Percentiles rank a stretch among this genome's conserved stretches.
phyloP scores from a whole-genome alignment of 1,284 basidiomycete species.

The Leccinum colubrinum region DNA sequence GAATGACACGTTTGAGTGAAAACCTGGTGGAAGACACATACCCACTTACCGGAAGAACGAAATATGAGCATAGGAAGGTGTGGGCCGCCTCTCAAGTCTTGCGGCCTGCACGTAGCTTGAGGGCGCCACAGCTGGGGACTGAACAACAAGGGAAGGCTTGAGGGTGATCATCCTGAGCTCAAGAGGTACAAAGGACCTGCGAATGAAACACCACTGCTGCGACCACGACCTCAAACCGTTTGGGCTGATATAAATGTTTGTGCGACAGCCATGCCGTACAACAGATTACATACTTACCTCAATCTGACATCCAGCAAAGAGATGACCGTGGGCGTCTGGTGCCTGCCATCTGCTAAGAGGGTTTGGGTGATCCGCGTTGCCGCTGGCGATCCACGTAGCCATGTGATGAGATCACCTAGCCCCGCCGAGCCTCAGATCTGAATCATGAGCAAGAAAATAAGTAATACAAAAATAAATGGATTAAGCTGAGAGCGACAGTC shows the following conservation, averaged over 20 bases:
- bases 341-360: constrained; percentile 4
- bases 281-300: constrained; percentile 9
- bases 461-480: neutral
- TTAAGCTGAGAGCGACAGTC: neutral
- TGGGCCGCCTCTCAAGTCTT: constrained; percentile 10
- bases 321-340: constrained; percentile 7
- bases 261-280: constrained; percentile 23
- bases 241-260: constrained; percentile 20
- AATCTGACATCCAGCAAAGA: constrained; percentile 18
- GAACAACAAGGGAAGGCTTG: constrained; percentile 28
- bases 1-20: constrained; percentile 1
- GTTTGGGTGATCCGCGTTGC: neutral
- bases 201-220: neutral
- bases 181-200: neutral
- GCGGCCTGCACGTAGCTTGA: constrained; percentile 30
- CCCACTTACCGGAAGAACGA: constrained; percentile 44
- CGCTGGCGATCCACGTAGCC: constrained; percentile 5
- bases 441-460: neutral
- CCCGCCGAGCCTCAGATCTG: neutral
- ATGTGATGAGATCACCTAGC: constrained; percentile 14
- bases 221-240: neutral
- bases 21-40: neutral
- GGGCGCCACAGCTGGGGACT: constrained; percentile 10
- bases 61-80: constrained; percentile 36
- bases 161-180: constrained; percentile 19